Conservation (phyloP, 148 eudicot genomes). For the Nepenthes mirabilis region DNA sequence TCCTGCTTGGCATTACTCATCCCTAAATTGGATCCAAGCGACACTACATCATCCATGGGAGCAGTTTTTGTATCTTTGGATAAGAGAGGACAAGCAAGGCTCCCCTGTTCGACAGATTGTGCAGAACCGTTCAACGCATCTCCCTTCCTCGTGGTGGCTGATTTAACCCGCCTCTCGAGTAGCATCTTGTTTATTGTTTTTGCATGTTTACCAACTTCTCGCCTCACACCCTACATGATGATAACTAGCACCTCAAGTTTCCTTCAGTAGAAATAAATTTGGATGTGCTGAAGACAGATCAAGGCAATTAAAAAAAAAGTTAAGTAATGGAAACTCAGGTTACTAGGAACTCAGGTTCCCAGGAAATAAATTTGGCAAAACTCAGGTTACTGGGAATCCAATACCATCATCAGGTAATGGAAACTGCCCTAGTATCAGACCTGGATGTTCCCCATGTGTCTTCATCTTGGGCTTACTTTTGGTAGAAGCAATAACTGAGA, state of each 20-base stretch:
- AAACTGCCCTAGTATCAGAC: no score
- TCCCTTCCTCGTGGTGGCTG: slow-evolving; percentile 9
- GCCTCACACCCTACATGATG: slow-evolving; percentile 62
- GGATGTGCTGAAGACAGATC: no score
- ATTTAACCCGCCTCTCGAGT: slow-evolving; percentile 15
- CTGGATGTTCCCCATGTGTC: no score
- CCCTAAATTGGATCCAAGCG: slow-evolving; percentile 16
- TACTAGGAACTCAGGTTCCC: no score
- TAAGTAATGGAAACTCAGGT: no score
- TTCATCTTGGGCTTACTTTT: no score
- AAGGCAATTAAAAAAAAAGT: no score
- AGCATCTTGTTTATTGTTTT: slow-evolving; percentile 48
- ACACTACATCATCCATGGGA: slow-evolving; percentile 4
- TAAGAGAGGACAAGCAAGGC: slow-evolving; percentile 9
- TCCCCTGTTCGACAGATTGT: slow-evolving; percentile 5
- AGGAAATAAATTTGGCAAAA: no score
- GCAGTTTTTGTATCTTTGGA: slow-evolving; percentile 14
- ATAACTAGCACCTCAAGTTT: not conserved
- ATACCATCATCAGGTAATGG: no score
- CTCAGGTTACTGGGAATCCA: no score
- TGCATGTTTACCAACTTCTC: slow-evolving; percentile 89
- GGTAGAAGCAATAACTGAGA: no score
- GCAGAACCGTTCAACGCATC: slow-evolving; percentile 7
- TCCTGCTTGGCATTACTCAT: slow-evolving; percentile 3
- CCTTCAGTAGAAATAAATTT: no score